Evolutionary conservation across 371 early-diverging fungal species (phyloP).

Genomic region (Actinomortierella wolfii): DNA sequence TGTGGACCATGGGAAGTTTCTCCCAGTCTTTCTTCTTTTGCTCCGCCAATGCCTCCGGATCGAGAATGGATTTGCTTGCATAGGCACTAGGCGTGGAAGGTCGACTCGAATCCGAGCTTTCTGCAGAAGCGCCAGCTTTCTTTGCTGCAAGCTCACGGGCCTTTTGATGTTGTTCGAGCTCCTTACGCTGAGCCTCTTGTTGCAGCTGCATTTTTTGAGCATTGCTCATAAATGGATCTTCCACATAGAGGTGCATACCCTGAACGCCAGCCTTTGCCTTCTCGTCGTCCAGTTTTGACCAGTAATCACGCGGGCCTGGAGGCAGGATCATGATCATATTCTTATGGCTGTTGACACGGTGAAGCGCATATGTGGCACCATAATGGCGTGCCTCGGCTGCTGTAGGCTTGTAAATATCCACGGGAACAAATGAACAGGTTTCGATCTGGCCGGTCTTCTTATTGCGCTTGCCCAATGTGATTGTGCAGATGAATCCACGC

Average conservation of each 20-base stretch:
- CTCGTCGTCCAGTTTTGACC: conserved; percentile 66
- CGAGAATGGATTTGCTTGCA: conserved; percentile 17
- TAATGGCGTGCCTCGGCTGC: conserved; percentile 79
- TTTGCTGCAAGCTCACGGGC: conserved; percentile 33
- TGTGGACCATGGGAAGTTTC: conserved; percentile 70
- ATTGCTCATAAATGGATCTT: conserved; percentile 78
- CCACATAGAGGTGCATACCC: conserved; percentile 61
- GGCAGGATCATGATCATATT: conserved; percentile 77
- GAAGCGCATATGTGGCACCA: conserved; percentile 84
- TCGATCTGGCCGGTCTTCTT: conserved; percentile 72
- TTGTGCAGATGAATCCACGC: conserved; percentile 59
- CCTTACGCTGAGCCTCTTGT: conserved; percentile 32
- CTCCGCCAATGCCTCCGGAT: conserved; percentile 25
- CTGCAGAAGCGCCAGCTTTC: conserved; percentile 12
- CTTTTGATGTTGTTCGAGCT: conserved; percentile 47
- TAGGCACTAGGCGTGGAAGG: conserved; percentile 10
- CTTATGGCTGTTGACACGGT: conserved; percentile 76
- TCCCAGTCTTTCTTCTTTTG: conserved; percentile 65
- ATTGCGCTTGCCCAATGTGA: conserved; percentile 70
- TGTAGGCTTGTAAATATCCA: conserved; percentile 51
- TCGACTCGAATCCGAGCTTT: conserved; percentile 2
- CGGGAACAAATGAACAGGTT: conserved; percentile 53
- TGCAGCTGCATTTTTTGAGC: conserved; percentile 36
- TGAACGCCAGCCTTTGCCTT: conserved; percentile 51
- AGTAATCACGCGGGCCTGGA: conserved; percentile 73